These are phyloP conservation scores for Trichoderma atroviride DNA, from an alignment of 2,329 filamentous ascomycete species.

Conservation along the genomic window DNA sequence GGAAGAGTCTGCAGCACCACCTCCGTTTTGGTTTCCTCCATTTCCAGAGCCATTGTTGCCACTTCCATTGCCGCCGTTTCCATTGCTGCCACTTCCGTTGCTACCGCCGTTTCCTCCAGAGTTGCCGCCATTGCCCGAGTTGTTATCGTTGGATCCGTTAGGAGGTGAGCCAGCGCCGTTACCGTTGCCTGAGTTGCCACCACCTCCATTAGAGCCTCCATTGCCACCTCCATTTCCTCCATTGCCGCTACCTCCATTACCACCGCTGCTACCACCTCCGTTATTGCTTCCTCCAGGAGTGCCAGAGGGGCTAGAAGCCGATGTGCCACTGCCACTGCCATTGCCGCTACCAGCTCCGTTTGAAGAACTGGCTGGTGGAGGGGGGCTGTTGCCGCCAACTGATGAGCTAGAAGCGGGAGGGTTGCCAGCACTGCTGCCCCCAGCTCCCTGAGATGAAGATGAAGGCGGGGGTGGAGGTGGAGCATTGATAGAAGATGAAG, in stretches of 20 bases:
- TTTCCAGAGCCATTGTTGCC: not conserved
- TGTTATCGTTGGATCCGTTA: not conserved
- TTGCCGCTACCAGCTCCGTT: not conserved
- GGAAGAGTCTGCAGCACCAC: not conserved
- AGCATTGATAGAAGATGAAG: not conserved
- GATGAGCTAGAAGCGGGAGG: not conserved
- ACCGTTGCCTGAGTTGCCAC: not conserved
- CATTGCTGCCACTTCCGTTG: not conserved
- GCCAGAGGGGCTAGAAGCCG: not conserved
- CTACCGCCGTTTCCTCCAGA: not conserved
- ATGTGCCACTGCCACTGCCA: not conserved
- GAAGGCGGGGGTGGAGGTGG: not conserved
- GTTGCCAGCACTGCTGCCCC: not conserved
- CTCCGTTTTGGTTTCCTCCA: not conserved
- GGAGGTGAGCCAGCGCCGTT: not conserved
- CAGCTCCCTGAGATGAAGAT: not conserved
- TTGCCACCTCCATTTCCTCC: not conserved
- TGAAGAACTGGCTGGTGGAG: conserved; percentile 10
- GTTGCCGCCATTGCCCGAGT: not conserved
- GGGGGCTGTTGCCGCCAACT: not conserved
- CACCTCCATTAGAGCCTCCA: not conserved
- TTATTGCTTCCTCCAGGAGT: not conserved
- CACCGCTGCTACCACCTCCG: not conserved
- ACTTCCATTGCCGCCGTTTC: not conserved
- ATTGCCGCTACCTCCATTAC: not conserved